Conservation (phyloP, 2,329 filamentous ascomycete species). For the Plectosphaerella sp. region DNA sequence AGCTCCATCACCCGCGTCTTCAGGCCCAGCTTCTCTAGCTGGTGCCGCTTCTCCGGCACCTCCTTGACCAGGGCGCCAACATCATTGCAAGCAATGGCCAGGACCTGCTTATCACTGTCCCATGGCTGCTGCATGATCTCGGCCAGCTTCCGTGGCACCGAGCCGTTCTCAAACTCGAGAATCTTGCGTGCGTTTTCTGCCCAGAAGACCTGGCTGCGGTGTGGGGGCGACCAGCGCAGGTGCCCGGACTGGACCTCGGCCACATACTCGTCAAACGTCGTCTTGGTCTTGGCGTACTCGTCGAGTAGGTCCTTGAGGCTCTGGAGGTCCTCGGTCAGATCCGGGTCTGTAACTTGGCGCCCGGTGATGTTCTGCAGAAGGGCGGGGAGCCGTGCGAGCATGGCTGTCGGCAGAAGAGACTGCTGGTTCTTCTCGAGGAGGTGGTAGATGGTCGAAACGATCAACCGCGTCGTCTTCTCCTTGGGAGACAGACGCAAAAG, state of each 20-base stretch:
- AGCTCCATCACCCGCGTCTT: slow-evolving; percentile 90
- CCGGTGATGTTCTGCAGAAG: slow-evolving; percentile 59
- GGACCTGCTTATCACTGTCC: slow-evolving; percentile 79
- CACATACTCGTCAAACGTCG: slow-evolving; percentile 83
- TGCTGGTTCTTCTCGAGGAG: slow-evolving; percentile 67
- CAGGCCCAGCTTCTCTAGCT: slow-evolving; percentile 77
- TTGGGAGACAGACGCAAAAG: slow-evolving; percentile 90
- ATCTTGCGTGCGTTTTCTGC: slow-evolving; percentile 85
- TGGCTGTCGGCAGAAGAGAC: slow-evolving; percentile 76
- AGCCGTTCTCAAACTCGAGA: slow-evolving; percentile 75
- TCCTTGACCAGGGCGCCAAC: slow-evolving; percentile 85
- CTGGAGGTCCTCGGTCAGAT: slow-evolving; percentile 59
- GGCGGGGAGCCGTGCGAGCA: slow-evolving; percentile 74
- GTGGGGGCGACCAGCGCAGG: slow-evolving; percentile 87
- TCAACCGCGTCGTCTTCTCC: slow-evolving; percentile 91
- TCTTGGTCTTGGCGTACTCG: slow-evolving; percentile 66
- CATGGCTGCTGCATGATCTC: slow-evolving; percentile 73
- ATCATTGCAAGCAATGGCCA: slow-evolving; percentile 91
- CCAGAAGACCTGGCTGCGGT: slow-evolving; percentile 85
- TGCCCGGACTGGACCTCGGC: slow-evolving; percentile 83
- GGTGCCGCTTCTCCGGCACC: slow-evolving; percentile 75
- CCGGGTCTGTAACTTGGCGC: slow-evolving; percentile 60
- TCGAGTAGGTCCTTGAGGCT: slow-evolving; percentile 59
- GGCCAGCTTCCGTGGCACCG: slow-evolving; percentile 74
- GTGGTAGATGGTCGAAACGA: slow-evolving; percentile 86